Base-by-base conservation (phyloP, 2,329 filamentous ascomycete species). In the Aspergillus spinulosporus region DNA sequence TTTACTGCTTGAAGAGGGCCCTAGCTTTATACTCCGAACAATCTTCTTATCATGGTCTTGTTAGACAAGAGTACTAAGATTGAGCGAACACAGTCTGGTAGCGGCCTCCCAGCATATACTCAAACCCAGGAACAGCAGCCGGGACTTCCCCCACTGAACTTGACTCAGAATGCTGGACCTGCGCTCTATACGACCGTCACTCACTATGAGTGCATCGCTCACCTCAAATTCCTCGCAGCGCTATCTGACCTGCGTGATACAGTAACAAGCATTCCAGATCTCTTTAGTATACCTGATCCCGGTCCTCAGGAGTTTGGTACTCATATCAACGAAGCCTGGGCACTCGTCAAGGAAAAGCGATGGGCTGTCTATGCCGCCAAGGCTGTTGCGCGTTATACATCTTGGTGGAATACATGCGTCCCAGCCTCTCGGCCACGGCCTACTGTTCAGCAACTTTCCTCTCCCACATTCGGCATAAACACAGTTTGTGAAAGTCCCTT, bases 151-250 rank as follows among this genome's bases (percentile, higher is more conserved):
- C 60, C 54, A 21, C 54, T 73, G 14, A 53, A 66, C 43, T 64
- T 74, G 7, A 32, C 43, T 21, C 15, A 47, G 12, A 56, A 57
- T 36, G 40, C 61, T 4, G 60, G 58, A 2, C 46, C 48, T 12
- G 21, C 61, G 8, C 9, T 15, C 8, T 48, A 44, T n/a, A 64
- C 63, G 5, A 66, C 65, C 1, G 61, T 74, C 52, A 68, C 76
- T 1, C 70, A 70, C 4, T 80, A 86, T 58, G 80, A 84, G 42
- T 90, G 87, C 61, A 81, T 90, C 21, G 87, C 84, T 0, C 90
- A 94, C 68, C 79, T 93, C 29, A 90, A 90, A 68, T 77, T 93
- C 0, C 78, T 93, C 1, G 82, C 85, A 51, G 83, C 85, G 7
- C 80, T 93, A 55, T 82, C 89, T 61, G 79, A 79, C 34, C 73